Evolutionary conservation across 1,284 basidiomycete genomes (phyloP).

Genomic region (Ceratobasidium sp.): DNA sequence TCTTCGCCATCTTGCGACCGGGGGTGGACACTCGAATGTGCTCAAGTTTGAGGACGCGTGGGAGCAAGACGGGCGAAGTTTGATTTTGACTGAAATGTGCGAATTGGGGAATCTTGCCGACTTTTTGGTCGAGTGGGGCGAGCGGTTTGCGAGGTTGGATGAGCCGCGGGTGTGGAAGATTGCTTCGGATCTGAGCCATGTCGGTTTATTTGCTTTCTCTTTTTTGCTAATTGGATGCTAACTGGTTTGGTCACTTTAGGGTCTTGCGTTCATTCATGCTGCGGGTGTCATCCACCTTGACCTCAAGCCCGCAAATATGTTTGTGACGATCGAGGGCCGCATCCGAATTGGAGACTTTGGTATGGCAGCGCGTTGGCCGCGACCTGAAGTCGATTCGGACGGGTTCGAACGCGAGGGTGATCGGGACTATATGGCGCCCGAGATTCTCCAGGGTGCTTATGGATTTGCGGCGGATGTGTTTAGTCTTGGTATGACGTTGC

Average conservation of each 20-base stretch:
- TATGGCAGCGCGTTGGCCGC: slow-evolving; percentile 89
- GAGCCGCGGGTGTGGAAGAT: slow-evolving; percentile 98
- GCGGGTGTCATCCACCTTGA: slow-evolving; percentile 94
- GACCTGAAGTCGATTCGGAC: slow-evolving; percentile 55
- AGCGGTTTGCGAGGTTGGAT: slow-evolving; percentile 82
- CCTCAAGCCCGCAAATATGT: slow-evolving; percentile 97
- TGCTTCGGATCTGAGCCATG: slow-evolving; percentile 86
- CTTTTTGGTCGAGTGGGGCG: slow-evolving; percentile 94
- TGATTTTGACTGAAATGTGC: slow-evolving; percentile 95
- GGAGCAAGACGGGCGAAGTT: slow-evolving; percentile 92
- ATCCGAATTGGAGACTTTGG: slow-evolving; percentile 99
- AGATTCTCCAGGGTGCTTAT: slow-evolving; percentile 91
- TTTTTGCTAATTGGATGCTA: not conserved
- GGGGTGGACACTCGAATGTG: slow-evolving; percentile 73
- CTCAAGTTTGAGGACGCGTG: slow-evolving; percentile 94
- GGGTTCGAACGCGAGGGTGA: slow-evolving; percentile 96
- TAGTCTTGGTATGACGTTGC: slow-evolving; percentile 92
- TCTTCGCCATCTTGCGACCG: slow-evolving; percentile 75
- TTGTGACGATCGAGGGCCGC: slow-evolving; percentile 86
- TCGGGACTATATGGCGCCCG: slow-evolving; percentile 97
- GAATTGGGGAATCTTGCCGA: slow-evolving; percentile 89
- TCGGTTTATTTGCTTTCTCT: slow-evolving; percentile 54
- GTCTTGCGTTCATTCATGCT: slow-evolving; percentile 89
- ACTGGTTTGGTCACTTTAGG: slow-evolving; percentile 66
- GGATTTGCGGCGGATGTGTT: slow-evolving; percentile 96